phyloP scores from a whole-genome alignment of 108 stramenopile species.

The Hondaea fermentalgiana region DNA sequence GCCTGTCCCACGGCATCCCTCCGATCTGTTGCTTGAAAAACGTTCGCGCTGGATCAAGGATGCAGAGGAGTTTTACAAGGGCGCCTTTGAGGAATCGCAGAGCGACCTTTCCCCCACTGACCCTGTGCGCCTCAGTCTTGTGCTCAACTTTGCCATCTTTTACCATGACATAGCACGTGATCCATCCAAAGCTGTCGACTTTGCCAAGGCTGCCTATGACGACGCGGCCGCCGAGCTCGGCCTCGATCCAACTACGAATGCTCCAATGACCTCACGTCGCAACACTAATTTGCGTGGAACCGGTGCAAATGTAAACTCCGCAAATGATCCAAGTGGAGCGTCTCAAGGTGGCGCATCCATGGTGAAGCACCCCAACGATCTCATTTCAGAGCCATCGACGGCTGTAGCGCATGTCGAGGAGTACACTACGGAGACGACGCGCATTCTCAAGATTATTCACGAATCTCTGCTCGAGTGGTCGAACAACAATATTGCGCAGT shows the following conservation, averaged over 20 bases:
- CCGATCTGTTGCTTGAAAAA: not conserved
- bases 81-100: not conserved
- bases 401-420: too few species aligned
- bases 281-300: too few species aligned
- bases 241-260: not conserved
- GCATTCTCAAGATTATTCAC: too few species aligned
- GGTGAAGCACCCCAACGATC: too few species aligned
- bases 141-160: not conserved
- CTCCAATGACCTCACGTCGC: too few species aligned
- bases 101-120: not conserved
- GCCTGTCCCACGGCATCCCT: not conserved
- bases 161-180: not conserved
- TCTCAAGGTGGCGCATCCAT: too few species aligned
- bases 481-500: too few species aligned
- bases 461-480: too few species aligned
- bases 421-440: too few species aligned
- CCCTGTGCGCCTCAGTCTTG: not conserved
- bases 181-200: not conserved
- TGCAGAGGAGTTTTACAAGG: not conserved
- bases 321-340: too few species aligned
- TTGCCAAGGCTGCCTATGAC: not conserved
- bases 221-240: slow-evolving; percentile 3
- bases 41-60: not conserved
- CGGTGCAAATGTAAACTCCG: too few species aligned
- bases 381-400: too few species aligned